Conservation (phyloP, 1,284 basidiomycete genomes). For the Mixia osmundae region DNA sequence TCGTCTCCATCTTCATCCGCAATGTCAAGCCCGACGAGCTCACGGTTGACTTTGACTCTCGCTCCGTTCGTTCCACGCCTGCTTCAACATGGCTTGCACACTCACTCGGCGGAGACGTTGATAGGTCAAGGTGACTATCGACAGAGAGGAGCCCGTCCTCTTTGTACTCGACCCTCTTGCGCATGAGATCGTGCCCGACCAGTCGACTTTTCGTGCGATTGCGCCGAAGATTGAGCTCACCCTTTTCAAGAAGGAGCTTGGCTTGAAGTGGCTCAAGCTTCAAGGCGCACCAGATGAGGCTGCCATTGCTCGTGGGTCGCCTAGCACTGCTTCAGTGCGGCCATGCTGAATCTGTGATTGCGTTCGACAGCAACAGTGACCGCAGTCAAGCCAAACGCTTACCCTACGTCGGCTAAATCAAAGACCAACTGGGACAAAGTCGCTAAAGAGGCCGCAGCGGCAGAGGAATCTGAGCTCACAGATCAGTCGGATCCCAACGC, state of each 20-base stretch:
- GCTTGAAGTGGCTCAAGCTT: constrained; percentile 46
- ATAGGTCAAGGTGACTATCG: constrained; percentile 16
- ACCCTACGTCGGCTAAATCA: constrained; percentile 20
- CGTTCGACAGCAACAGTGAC: constrained; percentile 10
- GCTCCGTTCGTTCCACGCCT: constrained; percentile 5
- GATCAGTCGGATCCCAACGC: constrained; percentile 54
- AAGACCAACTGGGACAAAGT: constrained; percentile 64
- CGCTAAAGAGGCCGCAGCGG: constrained; percentile 25
- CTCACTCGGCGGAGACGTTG: constrained; percentile 13
- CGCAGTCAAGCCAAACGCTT: constrained; percentile 3
- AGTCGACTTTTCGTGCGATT: constrained; percentile 41
- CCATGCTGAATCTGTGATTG: not conserved
- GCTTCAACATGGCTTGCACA: not conserved
- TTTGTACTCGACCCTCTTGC: constrained; percentile 44
- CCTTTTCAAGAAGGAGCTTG: constrained; percentile 36
- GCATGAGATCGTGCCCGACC: constrained; percentile 44
- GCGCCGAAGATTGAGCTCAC: constrained; percentile 61
- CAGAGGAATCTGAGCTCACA: constrained; percentile 33
- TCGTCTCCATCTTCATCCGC: constrained; percentile 15
- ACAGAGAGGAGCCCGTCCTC: constrained; percentile 13
- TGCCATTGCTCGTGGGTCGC: constrained; percentile 10
- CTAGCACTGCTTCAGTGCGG: not conserved
- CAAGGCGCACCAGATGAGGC: constrained; percentile 32
- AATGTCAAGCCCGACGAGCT: constrained; percentile 15
- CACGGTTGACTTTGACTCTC: constrained; percentile 10